Evolutionary conservation across 1,284 basidiomycete species (phyloP).

Genomic region (Cerrena zonata): DNA sequence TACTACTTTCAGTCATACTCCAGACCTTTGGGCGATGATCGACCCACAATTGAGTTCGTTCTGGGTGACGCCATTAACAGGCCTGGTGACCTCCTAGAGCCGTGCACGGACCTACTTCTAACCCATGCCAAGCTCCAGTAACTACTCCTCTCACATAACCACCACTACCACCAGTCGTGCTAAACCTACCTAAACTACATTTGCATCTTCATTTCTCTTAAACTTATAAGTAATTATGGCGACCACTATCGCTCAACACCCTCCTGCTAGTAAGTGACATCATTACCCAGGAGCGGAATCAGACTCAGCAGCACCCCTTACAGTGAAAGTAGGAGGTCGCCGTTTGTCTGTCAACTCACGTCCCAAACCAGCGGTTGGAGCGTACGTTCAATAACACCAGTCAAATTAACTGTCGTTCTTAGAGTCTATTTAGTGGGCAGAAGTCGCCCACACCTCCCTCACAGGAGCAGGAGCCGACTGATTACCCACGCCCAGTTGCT

Average conservation of each 20-base stretch:
- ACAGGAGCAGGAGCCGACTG: slow-evolving; percentile 32
- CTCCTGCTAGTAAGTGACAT: slow-evolving; percentile 19
- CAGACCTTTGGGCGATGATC: no score
- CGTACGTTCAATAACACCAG: no score
- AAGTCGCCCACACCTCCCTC: slow-evolving; percentile 22
- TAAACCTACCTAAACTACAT: no score
- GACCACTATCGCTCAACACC: slow-evolving; percentile 24
- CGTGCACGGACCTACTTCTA: neutral
- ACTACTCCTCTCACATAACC: neutral
- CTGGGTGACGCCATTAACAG: no score
- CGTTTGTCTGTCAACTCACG: slow-evolving; percentile 48
- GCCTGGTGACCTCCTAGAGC: neutral
- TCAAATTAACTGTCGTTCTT: no score
- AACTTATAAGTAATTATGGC: neutral
- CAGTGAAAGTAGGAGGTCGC: slow-evolving; percentile 63
- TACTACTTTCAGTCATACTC: no score
- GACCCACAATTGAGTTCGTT: no score
- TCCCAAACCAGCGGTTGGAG: slow-evolving; percentile 31
- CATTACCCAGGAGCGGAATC: neutral
- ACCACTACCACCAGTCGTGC: slow-evolving; percentile 10
- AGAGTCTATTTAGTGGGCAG: slow-evolving; percentile 21
- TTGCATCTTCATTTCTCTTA: slow-evolving; percentile 10
- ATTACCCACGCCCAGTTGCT: slow-evolving; percentile 59
- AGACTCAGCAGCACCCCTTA: neutral
- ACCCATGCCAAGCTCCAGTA: neutral